phyloP scores from a whole-genome alignment of 148 eudicot genomes.

The Cornus controversa region DNA sequence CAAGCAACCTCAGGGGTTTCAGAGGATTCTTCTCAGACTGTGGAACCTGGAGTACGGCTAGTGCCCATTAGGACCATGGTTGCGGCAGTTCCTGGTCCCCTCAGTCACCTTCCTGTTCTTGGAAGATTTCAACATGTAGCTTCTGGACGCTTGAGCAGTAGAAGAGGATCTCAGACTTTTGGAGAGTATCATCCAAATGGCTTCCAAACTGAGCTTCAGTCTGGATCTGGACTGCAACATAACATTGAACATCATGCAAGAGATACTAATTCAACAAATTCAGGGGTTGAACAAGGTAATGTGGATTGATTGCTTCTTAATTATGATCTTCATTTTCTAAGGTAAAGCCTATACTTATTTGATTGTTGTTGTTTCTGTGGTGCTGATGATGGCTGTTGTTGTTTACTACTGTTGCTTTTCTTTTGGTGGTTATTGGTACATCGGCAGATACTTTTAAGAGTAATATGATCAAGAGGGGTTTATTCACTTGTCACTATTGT shows the following conservation, averaged over 20 bases:
- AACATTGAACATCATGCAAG: conserved; percentile 27
- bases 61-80: conserved; percentile 38
- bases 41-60: conserved; percentile 31
- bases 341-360: neutral
- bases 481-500: neutral
- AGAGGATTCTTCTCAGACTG: conserved; percentile 20
- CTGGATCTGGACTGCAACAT: conserved; percentile 23
- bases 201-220: conserved; percentile 19
- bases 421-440: neutral
- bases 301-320: neutral
- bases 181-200: conserved; percentile 18
- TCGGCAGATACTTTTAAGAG: neutral
- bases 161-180: conserved; percentile 25
- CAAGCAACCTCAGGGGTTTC: conserved; percentile 32
- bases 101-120: conserved; percentile 27
- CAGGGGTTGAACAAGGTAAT: neutral
- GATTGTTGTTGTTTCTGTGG: too few species aligned
- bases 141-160: conserved; percentile 23
- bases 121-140: conserved; percentile 32
- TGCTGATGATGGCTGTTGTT: neutral
- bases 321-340: neutral
- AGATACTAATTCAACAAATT: conserved; percentile 20
- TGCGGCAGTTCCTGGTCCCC: conserved; percentile 33
- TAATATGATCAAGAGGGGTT: neutral
- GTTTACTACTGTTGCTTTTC: neutral